Conservation (phyloP, 2,329 filamentous ascomycete species). For the Blumeriella jaapii region DNA sequence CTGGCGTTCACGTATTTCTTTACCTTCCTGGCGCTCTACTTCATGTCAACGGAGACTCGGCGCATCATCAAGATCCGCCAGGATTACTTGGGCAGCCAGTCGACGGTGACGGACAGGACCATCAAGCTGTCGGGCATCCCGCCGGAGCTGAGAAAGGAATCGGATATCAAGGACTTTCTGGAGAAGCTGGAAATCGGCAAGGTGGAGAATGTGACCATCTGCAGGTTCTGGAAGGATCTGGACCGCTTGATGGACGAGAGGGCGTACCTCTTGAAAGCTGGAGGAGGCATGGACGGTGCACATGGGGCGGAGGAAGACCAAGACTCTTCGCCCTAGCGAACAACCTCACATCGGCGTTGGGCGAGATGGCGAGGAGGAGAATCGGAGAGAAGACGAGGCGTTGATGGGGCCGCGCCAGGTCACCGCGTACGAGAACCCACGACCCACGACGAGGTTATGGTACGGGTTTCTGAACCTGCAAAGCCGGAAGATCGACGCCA, state of each 20-base stretch:
- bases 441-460: conserved; percentile 64
- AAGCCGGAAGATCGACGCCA: conserved; percentile 69
- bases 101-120: conserved; percentile 90
- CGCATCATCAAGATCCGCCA: conserved; percentile 79
- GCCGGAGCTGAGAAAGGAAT: conserved; percentile 62
- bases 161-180: conserved; percentile 73
- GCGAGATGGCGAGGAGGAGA: conserved; percentile 30
- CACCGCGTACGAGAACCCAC: conserved; percentile 33
- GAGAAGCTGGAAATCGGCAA: conserved; percentile 82
- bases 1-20: conserved; percentile 93
- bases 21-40: conserved; percentile 67
- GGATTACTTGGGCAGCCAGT: conserved; percentile 84
- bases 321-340: conserved; percentile 33
- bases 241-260: conserved; percentile 64
- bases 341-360: conserved; percentile 19
- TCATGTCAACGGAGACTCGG: conserved; percentile 72
- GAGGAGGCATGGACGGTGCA: conserved; percentile 78
- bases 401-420: conserved; percentile 40
- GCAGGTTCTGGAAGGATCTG: conserved; percentile 73
- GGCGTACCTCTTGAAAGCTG: conserved; percentile 53
- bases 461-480: conserved; percentile 66
- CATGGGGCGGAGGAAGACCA: conserved; percentile 43
- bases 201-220: conserved; percentile 79
- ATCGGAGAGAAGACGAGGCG: conserved; percentile 44
- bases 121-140: conserved; percentile 88